A percentile compares a stretch with the other conserved stretches of the same genome.
Evolutionary conservation across 148 eudicot species (phyloP).

Genomic region (Agrostemma githago): DNA sequence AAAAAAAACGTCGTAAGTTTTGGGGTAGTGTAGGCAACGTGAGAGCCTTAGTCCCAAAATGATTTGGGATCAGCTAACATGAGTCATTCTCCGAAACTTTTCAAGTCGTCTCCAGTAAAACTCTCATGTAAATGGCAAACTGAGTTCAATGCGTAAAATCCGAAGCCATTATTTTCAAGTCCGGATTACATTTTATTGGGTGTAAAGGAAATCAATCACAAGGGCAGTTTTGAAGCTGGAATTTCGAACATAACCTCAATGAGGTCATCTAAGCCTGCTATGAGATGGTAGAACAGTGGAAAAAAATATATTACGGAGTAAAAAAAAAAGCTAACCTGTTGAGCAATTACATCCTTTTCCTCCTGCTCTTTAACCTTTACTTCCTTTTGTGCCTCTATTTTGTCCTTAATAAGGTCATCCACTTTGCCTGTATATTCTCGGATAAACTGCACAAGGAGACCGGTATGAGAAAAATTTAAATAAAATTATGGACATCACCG

Average conservation of each 20-base stretch:
- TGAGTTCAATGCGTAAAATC: neutral
- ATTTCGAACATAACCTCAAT: neutral
- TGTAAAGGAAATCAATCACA: neutral
- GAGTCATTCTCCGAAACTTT: no score
- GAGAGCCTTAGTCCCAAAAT: no score
- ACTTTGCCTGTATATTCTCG: constrained; percentile 98
- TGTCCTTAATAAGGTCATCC: constrained; percentile 86
- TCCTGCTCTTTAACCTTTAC: constrained; percentile 81
- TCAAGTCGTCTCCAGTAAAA: no score
- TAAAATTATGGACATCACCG: neutral
- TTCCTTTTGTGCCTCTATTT: constrained; percentile 76
- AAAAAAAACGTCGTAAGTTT: constrained; percentile 12
- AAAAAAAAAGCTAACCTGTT: constrained; percentile 48
- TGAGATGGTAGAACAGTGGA: neutral
- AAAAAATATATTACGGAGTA: neutral
- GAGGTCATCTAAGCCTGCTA: neutral
- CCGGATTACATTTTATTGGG: neutral
- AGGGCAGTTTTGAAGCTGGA: neutral
- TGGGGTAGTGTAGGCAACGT: neutral
- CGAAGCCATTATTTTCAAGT: neutral
- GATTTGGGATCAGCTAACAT: no score
- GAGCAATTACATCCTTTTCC: constrained; percentile 81
- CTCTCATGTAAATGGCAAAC: no score
- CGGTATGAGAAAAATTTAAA: neutral
- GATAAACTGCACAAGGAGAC: constrained; percentile 53